Evolutionary conservation across 129 eudicot species (phyloP).

Genomic region (Chrysanthemum makinoi): DNA sequence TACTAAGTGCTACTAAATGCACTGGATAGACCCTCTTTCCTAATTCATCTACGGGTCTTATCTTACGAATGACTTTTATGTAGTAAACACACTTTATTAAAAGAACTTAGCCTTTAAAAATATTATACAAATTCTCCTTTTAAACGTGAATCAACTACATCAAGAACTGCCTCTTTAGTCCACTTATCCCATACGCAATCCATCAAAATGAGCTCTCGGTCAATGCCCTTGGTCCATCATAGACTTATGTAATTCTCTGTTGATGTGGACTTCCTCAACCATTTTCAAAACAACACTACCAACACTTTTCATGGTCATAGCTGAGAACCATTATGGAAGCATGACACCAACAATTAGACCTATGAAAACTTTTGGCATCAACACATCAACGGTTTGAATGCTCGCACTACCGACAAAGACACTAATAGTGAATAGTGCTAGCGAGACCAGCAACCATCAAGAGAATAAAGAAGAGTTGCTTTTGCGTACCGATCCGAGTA

Average conservation of each 20-base stretch:
- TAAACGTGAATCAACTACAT: slow-evolving; percentile 61
- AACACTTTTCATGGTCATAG: slow-evolving; percentile 98
- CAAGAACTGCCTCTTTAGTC: slow-evolving; percentile 47
- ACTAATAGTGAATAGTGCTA: slow-evolving; percentile 79
- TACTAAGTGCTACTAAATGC: too few species aligned
- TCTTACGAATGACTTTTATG: too few species aligned
- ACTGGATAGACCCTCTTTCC: too few species aligned
- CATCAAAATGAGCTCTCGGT: slow-evolving; percentile 69
- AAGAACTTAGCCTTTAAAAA: too few species aligned
- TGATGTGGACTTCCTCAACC: slow-evolving; percentile 75
- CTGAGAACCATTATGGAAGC: slow-evolving; percentile 96
- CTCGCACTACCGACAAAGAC: slow-evolving; percentile 84
- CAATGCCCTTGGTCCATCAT: slow-evolving; percentile 37
- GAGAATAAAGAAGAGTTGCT: too few species aligned
- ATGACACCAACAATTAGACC: slow-evolving; percentile 85
- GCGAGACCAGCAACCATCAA: slow-evolving; percentile 49
- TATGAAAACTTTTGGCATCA: slow-evolving; percentile 86
- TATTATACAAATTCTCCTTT: slow-evolving; percentile 34
- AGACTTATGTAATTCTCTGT: too few species aligned
- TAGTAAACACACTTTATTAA: too few species aligned
- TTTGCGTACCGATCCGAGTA: too few species aligned
- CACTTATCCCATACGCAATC: slow-evolving; percentile 85
- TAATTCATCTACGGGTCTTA: too few species aligned
- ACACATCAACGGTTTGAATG: slow-evolving; percentile 65
- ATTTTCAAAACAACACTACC: slow-evolving; percentile 85